These are phyloP conservation scores for Hypoxylon sp. DNA, from an alignment of 2,329 filamentous ascomycete genomes.

Conservation along the genomic window DNA sequence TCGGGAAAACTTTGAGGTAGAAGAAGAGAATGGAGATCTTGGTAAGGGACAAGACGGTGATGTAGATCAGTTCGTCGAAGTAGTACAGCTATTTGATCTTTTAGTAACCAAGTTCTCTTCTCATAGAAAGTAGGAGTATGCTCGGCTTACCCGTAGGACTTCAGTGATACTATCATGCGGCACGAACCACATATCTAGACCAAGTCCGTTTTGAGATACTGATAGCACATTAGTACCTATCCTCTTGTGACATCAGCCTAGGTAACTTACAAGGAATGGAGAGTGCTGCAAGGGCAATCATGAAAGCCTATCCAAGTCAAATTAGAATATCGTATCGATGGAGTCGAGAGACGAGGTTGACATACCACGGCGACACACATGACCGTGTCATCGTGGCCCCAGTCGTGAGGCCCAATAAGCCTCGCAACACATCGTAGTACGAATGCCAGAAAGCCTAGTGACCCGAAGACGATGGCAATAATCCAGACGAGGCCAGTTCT, in stretches of 20 bases:
- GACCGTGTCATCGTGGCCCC: slow-evolving; percentile 45
- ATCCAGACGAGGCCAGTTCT: slow-evolving; percentile 39
- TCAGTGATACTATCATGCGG: slow-evolving; percentile 52
- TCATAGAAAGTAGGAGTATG: no score
- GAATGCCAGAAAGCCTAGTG: slow-evolving; percentile 44
- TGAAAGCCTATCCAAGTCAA: slow-evolving; percentile 33
- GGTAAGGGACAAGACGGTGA: slow-evolving; percentile 42
- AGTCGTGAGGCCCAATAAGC: slow-evolving; percentile 40
- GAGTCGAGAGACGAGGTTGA: background rate
- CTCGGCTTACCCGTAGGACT: slow-evolving; percentile 48
- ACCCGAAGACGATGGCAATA: slow-evolving; percentile 41
- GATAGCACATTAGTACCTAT: slow-evolving; percentile 11
- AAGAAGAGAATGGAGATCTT: slow-evolving; percentile 50
- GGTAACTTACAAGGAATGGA: slow-evolving; percentile 41
- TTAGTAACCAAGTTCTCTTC: slow-evolving; percentile 1
- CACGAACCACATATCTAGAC: slow-evolving; percentile 55
- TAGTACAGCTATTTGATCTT: slow-evolving; percentile 39
- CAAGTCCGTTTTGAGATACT: slow-evolving; percentile 52
- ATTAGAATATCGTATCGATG: background rate
- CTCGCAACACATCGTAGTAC: slow-evolving; percentile 42
- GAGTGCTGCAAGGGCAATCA: slow-evolving; percentile 35
- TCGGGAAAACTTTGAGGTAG: slow-evolving; percentile 48
- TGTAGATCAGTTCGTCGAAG: slow-evolving; percentile 45
- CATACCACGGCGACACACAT: slow-evolving; percentile 43
- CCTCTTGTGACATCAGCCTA: background rate